A percentile compares a stretch with the other conserved stretches of the same genome.
phyloP scores from a whole-genome alignment of 2,329 filamentous ascomycete genomes.

The Myriosclerotinia curreyana region DNA sequence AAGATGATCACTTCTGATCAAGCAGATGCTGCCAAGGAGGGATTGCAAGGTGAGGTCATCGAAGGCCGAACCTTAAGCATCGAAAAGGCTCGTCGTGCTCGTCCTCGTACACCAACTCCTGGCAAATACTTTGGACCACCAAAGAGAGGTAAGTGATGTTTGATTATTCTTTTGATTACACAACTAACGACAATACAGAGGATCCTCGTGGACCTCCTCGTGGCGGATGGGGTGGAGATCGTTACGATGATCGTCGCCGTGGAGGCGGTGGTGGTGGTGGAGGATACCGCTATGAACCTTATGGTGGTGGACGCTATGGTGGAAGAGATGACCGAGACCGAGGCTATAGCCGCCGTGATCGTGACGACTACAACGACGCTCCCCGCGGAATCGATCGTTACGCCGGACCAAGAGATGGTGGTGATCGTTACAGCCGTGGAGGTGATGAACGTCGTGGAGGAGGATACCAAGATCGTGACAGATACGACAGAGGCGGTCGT shows the following conservation, averaged over 20 bases:
- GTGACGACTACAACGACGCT: conserved; percentile 38
- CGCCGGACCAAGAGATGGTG: conserved; percentile 26
- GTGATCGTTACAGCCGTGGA: conserved; percentile 34
- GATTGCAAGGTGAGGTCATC: conserved; percentile 88
- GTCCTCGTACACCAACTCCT: conserved; percentile 91
- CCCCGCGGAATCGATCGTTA: conserved; percentile 42
- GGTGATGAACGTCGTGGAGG: conserved; percentile 48
- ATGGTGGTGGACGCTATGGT: conserved; percentile 37
- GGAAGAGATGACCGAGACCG: conserved; percentile 46
- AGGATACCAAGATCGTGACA: conserved; percentile 46
- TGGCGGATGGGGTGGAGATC: conserved; percentile 43
- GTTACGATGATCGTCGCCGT: conserved; percentile 47
- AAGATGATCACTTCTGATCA: conserved; percentile 97
- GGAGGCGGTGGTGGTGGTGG: conserved; percentile 42
- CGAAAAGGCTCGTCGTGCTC: conserved; percentile 94
- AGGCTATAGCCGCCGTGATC: conserved; percentile 43
- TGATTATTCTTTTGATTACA: conserved; percentile 41
- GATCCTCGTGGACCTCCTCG: conserved; percentile 50
- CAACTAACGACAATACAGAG: conserved; percentile 43
- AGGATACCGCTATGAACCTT: conserved; percentile 33
- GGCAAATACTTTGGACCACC: conserved; percentile 99
- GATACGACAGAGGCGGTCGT: conserved; percentile 47
- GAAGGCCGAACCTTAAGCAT: conserved; percentile 96
- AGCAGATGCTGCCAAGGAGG: conserved; percentile 95
- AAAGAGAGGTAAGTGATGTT: conserved; percentile 76